Percentiles rank a stretch among this genome's conserved stretches.
phyloP scores from a whole-genome alignment of 352 stramenopile species.

The Blastocystis sp. region DNA sequence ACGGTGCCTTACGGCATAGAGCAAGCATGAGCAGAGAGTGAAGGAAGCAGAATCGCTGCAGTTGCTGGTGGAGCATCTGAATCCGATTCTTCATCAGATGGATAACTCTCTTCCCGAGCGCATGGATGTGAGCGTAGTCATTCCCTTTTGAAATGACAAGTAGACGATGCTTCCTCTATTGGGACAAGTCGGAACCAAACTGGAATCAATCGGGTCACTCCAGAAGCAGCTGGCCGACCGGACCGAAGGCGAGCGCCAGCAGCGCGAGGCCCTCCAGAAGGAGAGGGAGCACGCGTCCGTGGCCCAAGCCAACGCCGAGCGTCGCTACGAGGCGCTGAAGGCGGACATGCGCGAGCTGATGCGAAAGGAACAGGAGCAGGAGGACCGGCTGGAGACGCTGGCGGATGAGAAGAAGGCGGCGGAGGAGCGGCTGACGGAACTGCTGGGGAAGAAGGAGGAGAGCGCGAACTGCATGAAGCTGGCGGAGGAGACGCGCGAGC shows the following conservation, averaged over 20 bases:
- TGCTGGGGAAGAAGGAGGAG: background rate
- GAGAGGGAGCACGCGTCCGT: slow-evolving; percentile 72
- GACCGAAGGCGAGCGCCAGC: slow-evolving; percentile 72
- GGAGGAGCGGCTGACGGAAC: background rate
- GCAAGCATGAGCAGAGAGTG: too few species aligned
- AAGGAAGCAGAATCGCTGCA: too few species aligned
- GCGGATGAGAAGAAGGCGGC: slow-evolving; percentile 73
- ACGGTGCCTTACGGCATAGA: too few species aligned
- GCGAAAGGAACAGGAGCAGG: slow-evolving; percentile 75
- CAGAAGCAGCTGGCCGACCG: slow-evolving; percentile 61
- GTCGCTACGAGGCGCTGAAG: slow-evolving; percentile 74
- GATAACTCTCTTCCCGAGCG: too few species aligned
- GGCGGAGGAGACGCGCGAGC: background rate
- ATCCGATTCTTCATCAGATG: too few species aligned
- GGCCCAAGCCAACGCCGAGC: slow-evolving; percentile 71
- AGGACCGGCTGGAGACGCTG: slow-evolving; percentile 76
- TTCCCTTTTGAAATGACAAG: too few species aligned
- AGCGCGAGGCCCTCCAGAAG: slow-evolving; percentile 72
- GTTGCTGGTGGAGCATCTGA: too few species aligned
- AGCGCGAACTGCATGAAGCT: background rate
- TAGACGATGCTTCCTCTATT: background rate
- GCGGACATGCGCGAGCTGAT: slow-evolving; percentile 76
- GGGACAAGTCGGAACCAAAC: background rate
- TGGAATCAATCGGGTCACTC: background rate
- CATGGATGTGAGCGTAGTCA: too few species aligned